Base-by-base conservation (phyloP, 257 asterid genomes). In the Salvia splendens region DNA sequence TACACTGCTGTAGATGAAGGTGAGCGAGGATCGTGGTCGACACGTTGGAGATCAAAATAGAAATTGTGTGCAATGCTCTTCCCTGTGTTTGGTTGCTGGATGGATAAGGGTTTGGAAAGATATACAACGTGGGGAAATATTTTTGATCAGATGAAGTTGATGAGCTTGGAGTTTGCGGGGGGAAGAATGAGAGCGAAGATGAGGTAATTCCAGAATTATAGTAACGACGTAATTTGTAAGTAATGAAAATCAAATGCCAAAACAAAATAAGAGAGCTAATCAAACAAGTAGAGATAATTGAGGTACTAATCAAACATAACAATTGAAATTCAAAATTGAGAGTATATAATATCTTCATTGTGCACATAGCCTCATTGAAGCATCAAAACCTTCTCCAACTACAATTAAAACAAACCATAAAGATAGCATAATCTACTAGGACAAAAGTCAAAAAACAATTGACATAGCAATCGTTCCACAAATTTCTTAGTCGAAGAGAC, bases 401-500 rank as follows among this genome's bases (percentile, higher is more conserved):
- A 76, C 45, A 65, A 38, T 62, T 57, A 65, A 38, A 16, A 38
- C 45, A 77, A 77, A 67, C 14, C 32, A 35, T 35, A 20, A 32
- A 59, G 49, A 30, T 42, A 66, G 47, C 46, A 58, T 4, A 10
- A 0, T 55, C 71, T 20, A 54, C 61, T n/a, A 68, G 7, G 33
- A 45, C 38, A 33, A 62, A 9, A 24, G 57, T 3, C 17, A 5
- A 40, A 55, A 7, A n/a, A 33, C 38, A 41, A 11, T 51, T 4
- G 49, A 10, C 55, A 38, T 11, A 4, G 38, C 8, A 33, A 28
- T 0, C 32, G 53, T 40, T 64, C 7, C 5, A 40, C 41, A 16
- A 69, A 16, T 15, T 28, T 17, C 75, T 72, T 70, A 84, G 64
- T 84, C 86, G 5, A 81, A 84, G 35, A 84, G 89, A 68, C 89